A percentile compares a stretch with the other conserved stretches of the same genome.
Evolutionary conservation across 2,329 filamentous ascomycete genomes (phyloP).

Genomic region (Phialophora macrospora): DNA sequence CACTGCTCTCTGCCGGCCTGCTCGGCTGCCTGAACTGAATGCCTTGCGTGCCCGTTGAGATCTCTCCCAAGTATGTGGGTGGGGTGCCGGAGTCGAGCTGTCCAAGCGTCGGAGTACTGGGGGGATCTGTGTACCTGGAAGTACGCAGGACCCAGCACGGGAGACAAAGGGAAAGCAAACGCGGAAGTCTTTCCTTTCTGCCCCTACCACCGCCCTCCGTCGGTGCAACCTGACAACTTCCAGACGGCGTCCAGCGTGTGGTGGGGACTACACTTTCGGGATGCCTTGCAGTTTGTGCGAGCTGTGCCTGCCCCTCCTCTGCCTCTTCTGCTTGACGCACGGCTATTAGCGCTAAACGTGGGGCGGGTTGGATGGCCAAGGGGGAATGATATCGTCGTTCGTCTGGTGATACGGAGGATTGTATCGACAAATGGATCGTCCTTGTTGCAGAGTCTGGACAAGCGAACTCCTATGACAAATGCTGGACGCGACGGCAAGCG

Average conservation of each 20-base stretch:
- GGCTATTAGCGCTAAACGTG: conserved; percentile 23
- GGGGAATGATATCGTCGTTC: neutral
- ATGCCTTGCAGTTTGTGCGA: conserved; percentile 18
- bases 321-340: conserved; percentile 11
- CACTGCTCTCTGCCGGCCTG: conserved; percentile 10
- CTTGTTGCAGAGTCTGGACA: neutral
- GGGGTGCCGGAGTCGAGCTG: neutral
- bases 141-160: neutral
- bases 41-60: conserved; percentile 3
- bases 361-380: conserved; percentile 10
- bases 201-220: conserved; percentile 2
- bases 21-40: conserved; percentile 18
- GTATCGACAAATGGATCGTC: conserved; percentile 1
- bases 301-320: conserved; percentile 11
- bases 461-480: conserved; percentile 13
- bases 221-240: conserved; percentile 24
- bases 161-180: neutral
- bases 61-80: neutral
- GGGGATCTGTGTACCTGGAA: neutral
- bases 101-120: neutral
- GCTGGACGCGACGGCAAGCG: neutral
- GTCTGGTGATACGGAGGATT: conserved; percentile 1
- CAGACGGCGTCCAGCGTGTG: conserved; percentile 18
- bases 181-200: conserved; percentile 16
- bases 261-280: conserved; percentile 15